A percentile compares a stretch with the other conserved stretches of the same genome.
Conservation (phyloP, 176 grass and related monocot species). For the Triticum urartu region DNA sequence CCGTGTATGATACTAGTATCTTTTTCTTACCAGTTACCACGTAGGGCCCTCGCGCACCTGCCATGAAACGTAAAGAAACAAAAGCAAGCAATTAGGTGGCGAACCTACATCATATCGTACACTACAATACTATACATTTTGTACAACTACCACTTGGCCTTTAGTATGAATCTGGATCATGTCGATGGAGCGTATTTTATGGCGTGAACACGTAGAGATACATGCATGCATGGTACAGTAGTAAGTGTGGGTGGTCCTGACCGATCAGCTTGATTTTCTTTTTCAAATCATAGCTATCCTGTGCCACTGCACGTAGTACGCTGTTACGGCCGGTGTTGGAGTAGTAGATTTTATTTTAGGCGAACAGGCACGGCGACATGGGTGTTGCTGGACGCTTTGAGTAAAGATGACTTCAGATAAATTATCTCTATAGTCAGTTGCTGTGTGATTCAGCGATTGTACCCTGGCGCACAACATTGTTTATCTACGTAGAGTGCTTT, state of each 20-base stretch:
- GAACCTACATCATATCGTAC: neutral
- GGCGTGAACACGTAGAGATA: neutral
- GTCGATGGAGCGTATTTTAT: neutral
- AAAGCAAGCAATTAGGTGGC: slow-evolving; percentile 8
- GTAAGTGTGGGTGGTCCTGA: too few species aligned
- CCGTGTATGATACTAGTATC: neutral
- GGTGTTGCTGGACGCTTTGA: neutral
- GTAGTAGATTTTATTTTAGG: neutral
- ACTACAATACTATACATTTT: neutral
- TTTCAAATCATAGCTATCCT: too few species aligned
- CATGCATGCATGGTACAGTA: too few species aligned
- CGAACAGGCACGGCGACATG: neutral
- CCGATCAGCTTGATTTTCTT: too few species aligned
- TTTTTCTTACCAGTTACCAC: too few species aligned
- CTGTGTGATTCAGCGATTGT: neutral
- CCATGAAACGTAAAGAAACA: slow-evolving; percentile 28
- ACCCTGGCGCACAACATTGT: neutral
- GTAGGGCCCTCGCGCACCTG: slow-evolving; percentile 6
- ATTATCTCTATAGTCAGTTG: neutral
- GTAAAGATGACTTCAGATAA: neutral
- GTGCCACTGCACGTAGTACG: too few species aligned
- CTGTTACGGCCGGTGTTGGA: too few species aligned
- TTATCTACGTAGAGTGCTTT: too few species aligned
- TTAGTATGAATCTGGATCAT: neutral
- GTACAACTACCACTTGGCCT: neutral